Conservation (phyloP, 1,284 basidiomycete genomes). For the Marasmius sp. region DNA sequence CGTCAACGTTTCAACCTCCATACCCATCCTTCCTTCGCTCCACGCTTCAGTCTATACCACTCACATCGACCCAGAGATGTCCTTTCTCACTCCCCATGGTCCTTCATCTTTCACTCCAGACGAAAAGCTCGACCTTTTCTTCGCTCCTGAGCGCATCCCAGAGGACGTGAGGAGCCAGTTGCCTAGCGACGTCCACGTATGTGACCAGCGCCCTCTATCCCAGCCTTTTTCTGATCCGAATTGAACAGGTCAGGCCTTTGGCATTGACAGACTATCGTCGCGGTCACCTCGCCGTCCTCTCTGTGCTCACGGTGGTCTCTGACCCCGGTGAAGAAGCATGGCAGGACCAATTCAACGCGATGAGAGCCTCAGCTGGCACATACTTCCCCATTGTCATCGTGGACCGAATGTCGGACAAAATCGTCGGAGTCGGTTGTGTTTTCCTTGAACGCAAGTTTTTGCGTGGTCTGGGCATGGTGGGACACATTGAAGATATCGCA, state of each 20-base stretch:
- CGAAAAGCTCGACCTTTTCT: conserved; percentile 71
- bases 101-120: conserved; percentile 58
- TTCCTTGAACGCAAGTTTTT: conserved; percentile 95
- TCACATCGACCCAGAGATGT: neutral
- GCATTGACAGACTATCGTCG: conserved; percentile 83
- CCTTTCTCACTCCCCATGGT: conserved; percentile 11
- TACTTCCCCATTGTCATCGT: conserved; percentile 90
- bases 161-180: conserved; percentile 55
- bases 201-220: conserved; percentile 16
- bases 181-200: conserved; percentile 56
- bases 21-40: neutral
- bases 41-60: neutral
- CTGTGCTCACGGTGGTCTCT: conserved; percentile 77
- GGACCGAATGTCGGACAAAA: conserved; percentile 69
- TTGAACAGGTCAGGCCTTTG: conserved; percentile 80
- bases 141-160: conserved; percentile 68
- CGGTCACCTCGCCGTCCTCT: conserved; percentile 82
- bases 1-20: neutral
- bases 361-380: conserved; percentile 54
- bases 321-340: conserved; percentile 76
- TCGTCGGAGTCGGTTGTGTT: conserved; percentile 85
- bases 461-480: conserved; percentile 76
- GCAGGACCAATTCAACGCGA: conserved; percentile 63
- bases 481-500: conserved; percentile 97
- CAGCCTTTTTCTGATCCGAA: neutral